Evolutionary conservation across 2,329 filamentous ascomycete genomes (phyloP).

Genomic region (Nothopassalora personata): DNA sequence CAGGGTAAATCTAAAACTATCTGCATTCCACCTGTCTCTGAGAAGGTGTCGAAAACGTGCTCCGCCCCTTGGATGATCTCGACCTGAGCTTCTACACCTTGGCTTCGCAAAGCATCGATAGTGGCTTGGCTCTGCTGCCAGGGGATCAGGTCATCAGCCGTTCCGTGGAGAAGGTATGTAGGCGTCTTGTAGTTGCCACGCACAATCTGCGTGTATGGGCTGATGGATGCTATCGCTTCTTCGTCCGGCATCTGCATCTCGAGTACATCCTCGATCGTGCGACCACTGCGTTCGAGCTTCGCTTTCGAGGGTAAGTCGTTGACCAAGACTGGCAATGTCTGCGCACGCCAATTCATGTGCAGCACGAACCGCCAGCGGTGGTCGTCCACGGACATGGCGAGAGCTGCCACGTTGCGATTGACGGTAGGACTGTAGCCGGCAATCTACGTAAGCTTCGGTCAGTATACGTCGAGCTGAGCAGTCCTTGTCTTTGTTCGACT

Average conservation of each 20-base stretch:
- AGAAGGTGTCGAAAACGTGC: not conserved
- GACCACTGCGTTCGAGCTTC: not conserved
- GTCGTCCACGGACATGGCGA: not conserved
- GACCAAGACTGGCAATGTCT: constrained; percentile 4
- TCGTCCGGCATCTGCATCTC: not conserved
- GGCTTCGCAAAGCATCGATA: not conserved
- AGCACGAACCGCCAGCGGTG: constrained; percentile 4
- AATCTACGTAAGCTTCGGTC: not conserved
- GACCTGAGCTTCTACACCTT: not conserved
- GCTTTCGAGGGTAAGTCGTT: constrained; percentile 4
- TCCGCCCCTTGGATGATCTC: not conserved
- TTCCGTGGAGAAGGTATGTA: not conserved
- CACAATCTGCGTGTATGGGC: not conserved
- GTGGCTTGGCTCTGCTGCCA: not conserved
- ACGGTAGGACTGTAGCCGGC: not conserved
- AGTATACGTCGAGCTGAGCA: not conserved
- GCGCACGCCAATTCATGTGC: constrained; percentile 4
- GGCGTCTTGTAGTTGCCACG: not conserved
- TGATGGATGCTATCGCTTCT: not conserved
- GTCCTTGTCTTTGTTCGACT: not conserved
- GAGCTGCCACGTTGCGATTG: not conserved
- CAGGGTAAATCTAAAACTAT: too few relatives aligned
- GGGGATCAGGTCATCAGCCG: not conserved
- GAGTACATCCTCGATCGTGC: not conserved
- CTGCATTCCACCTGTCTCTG: not conserved